Conservation (phyloP, 1,284 basidiomycete genomes). For the Tilletia caries region DNA sequence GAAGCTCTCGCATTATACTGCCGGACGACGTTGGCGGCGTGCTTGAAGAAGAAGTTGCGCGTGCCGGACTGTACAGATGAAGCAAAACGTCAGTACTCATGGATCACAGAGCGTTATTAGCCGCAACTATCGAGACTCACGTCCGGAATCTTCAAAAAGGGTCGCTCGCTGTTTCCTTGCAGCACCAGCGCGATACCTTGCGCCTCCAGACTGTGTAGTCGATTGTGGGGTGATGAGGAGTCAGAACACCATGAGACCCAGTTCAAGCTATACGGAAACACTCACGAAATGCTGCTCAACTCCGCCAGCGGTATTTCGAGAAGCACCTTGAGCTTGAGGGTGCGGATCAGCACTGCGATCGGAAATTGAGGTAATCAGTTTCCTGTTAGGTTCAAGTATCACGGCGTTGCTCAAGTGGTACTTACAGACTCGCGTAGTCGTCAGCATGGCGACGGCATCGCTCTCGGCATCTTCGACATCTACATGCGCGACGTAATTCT, state of each 20-base stretch:
- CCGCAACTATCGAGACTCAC: constrained; percentile 34
- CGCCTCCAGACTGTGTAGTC: constrained; percentile 27
- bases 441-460: constrained; percentile 48
- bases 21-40: constrained; percentile 52
- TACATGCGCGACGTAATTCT: constrained; percentile 81
- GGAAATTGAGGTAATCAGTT: constrained; percentile 79
- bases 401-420: constrained; percentile 15
- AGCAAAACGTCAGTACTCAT: not conserved
- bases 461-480: constrained; percentile 59
- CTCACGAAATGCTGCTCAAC: constrained; percentile 72
- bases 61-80: constrained; percentile 36
- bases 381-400: constrained; percentile 63
- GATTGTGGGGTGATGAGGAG: not conserved
- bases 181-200: constrained; percentile 63
- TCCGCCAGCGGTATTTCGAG: constrained; percentile 90
- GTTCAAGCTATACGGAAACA: not conserved
- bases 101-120: not conserved
- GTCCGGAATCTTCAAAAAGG: constrained; percentile 61
- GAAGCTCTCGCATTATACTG: constrained; percentile 30
- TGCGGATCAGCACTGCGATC: constrained; percentile 80
- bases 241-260: not conserved
- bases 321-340: constrained; percentile 75
- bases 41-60: constrained; percentile 62
- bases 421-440: constrained; percentile 37
- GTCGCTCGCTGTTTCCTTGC: constrained; percentile 59